Evolutionary conservation across 108 stramenopile genomes (phyloP).

Genomic region (Cyclotella baltica): DNA sequence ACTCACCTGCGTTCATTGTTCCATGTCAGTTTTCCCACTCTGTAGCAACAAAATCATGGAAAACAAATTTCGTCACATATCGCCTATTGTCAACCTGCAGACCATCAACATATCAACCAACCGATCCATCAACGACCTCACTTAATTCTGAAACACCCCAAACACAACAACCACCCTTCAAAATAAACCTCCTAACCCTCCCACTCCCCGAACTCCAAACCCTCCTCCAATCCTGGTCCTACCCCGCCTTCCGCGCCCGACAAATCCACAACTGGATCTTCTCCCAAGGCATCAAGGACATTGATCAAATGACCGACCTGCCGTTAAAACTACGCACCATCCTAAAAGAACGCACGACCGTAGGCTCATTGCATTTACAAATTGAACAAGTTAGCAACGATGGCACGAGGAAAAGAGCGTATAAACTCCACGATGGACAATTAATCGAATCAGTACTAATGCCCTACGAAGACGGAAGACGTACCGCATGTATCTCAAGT

Average conservation of each 20-base stretch:
- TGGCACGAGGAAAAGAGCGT: constrained; percentile 94
- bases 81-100: not conserved
- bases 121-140: not conserved
- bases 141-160: not conserved
- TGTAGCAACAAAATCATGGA: not conserved
- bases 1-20: not conserved
- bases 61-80: not conserved
- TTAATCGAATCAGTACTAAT: constrained; percentile 97
- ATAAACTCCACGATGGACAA: constrained; percentile 88
- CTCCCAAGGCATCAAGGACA: constrained; percentile 71
- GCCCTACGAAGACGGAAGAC: constrained; percentile 95
- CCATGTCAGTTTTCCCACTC: not conserved
- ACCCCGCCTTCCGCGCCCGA: constrained; percentile 86
- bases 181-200: constrained; percentile 71
- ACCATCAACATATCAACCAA: not conserved
- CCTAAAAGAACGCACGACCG: constrained; percentile 62
- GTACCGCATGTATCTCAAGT: constrained; percentile 95
- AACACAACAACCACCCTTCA: constrained; percentile 15
- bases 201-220: constrained; percentile 64
- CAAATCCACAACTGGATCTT: constrained; percentile 91
- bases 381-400: constrained; percentile 81
- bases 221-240: constrained; percentile 63
- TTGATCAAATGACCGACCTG: constrained; percentile 88
- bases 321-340: constrained; percentile 72
- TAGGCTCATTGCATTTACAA: constrained; percentile 70